Base-by-base conservation (phyloP, 2,329 filamentous ascomycete species). In the Clonostachys byssicola region DNA sequence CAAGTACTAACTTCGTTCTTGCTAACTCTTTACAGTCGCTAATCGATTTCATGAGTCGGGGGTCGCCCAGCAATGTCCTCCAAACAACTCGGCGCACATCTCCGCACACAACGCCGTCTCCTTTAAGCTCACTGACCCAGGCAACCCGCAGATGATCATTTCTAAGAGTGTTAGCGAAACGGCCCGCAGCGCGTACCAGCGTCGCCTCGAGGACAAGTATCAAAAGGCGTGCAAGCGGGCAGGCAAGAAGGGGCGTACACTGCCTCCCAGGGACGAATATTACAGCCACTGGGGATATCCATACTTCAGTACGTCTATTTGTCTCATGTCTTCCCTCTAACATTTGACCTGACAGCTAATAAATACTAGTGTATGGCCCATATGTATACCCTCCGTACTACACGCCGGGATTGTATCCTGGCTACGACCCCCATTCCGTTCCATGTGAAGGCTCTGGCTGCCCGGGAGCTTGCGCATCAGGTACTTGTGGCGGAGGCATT, bases 241-340 rank as follows among this genome's bases (percentile, higher is more conserved):
- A 0, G 63, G 67, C 48, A 74, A 71, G 50, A 75, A 74, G 49
- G 76, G 77, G 4, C 65, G 75, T 6, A 62, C 63, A 1, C 53
- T 79, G 5, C 77, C 77, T 3, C 63, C 69, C 0, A 60, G 67
- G n/a, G 67, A 78, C 5, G 60, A 74, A 36, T 81, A 77, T 47
- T 75, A 76, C 49, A 59, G 68, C 44, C 71, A 80, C 57, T 81
- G 79, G 79, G 78, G 78, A 0, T 75, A 75, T 44, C 61, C 66
- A 0, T 80, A 78, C 51, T 30, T 10, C 23, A 30, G 23, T 30
- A 30, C 23, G 23, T 23, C 23, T 30, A 30, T 30, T 3, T 30
- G 5, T 20, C 18, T 5, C 18, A 4, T 30, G 23, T 30, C 8
- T 30, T 30, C 9, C 23, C 23, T 30, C 23, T 8, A 30, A 9